Base-by-base conservation (phyloP, 2,329 filamentous ascomycete species). In the Hypoxylon sp. region DNA sequence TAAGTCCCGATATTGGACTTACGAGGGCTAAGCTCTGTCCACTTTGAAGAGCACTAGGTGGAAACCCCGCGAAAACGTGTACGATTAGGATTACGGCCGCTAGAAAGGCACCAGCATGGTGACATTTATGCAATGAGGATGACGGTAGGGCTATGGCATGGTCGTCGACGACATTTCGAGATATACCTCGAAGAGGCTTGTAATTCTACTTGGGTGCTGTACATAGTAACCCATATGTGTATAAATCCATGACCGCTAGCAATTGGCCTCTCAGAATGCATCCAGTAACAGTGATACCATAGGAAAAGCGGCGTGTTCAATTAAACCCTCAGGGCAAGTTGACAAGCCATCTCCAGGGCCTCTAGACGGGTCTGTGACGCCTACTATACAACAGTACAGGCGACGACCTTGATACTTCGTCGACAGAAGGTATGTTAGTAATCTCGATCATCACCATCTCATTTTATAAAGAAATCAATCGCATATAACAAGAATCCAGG, bases 141-240 rank as follows among this genome's bases (percentile, higher is more conserved):
- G 51, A 59, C 58, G 60, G 51, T 22, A 14, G 59, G 57, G 56
- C 53, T 17, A 47, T 52, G 42, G 58, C 52, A 51, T 61, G 68
- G 60, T 46, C 48, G 48, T 60, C 51, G 58, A 71, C 54, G 57
- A 67, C 24, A 59, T 24, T 58, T 57, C 59, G 56, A 64, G 54
- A 63, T 42, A 52, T 62, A 37, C 46, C 48, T 39, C 52, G 61
- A 59, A 65, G 61, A 63, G 44, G 53, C 42, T 17, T 72, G 67
- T 70, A 70, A 68, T 72, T 57, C 31, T 63, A 65, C 24, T 60
- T 63, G 69, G 70, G 65, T 67, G 51, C 65, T 70, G 65, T 71
- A 73, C 50, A 73, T 72, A 69, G 70, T 55, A 42, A 54, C 63
- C 69, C 70, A 64, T 46, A 24, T 53, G 52, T 72, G 67, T 73